Evolutionary conservation across 345 rosid species (phyloP).

Genomic region (Mallotus nudiflorus): DNA sequence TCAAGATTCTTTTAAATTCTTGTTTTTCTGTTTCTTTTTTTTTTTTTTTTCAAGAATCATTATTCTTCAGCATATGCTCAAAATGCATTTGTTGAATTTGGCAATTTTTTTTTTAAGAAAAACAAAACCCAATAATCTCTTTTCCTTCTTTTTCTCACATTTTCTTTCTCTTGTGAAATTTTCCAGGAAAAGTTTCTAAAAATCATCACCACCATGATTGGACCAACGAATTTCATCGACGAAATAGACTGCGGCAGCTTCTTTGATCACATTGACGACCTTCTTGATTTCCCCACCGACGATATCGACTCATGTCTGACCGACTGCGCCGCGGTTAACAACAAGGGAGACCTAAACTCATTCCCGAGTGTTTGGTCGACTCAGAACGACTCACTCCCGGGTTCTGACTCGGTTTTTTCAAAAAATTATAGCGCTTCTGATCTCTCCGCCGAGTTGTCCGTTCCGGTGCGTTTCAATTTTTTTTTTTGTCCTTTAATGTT

Average conservation of each 20-base stretch:
- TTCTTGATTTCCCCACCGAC: constrained; percentile 76
- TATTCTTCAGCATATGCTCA: no score
- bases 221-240: constrained; percentile 58
- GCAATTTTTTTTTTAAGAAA: no score
- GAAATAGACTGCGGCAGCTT: constrained; percentile 90
- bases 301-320: constrained; percentile 53
- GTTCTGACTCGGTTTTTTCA: constrained; percentile 66
- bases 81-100: no score
- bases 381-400: constrained; percentile 59
- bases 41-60: no score
- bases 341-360: constrained; percentile 17
- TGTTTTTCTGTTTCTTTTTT: no score
- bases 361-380: constrained; percentile 71
- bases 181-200: constrained; percentile 25
- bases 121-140: not conserved
- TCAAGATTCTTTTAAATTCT: no score
- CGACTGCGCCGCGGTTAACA: constrained; percentile 15
- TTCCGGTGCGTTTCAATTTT: constrained; percentile 60
- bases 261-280: constrained; percentile 92
- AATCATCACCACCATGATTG: constrained; percentile 44
- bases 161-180: constrained; percentile 15
- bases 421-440: constrained; percentile 52
- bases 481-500: not conserved
- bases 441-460: constrained; percentile 78
- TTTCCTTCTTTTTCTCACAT: not conserved